Evolutionary conservation across 345 rosid species (phyloP).

Genomic region (Microcos paniculata): DNA sequence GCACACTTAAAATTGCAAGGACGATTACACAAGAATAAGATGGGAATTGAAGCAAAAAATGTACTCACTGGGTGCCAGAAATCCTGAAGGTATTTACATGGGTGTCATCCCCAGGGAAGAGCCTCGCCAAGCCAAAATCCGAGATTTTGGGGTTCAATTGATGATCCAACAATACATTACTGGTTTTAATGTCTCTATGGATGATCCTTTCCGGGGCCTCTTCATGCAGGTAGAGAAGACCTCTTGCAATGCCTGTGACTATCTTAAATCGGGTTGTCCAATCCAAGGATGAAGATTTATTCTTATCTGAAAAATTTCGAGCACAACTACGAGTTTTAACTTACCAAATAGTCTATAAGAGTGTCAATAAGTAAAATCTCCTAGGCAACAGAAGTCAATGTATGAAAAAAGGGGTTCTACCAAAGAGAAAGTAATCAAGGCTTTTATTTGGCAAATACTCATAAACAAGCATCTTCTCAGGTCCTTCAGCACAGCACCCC

Average conservation of each 20-base stretch:
- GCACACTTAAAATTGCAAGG: background rate
- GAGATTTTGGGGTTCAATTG: slow-evolving; percentile 75
- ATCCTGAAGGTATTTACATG: slow-evolving; percentile 69
- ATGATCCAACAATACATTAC: slow-evolving; percentile 68
- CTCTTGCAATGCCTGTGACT: slow-evolving; percentile 69
- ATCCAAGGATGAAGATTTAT: slow-evolving; percentile 45
- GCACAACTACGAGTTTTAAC: background rate
- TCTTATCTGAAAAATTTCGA: slow-evolving; percentile 44
- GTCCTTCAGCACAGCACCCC: slow-evolving; percentile 71
- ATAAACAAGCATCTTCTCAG: slow-evolving; percentile 76
- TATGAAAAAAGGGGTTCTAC: slow-evolving; percentile 27
- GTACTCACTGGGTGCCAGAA: slow-evolving; percentile 86
- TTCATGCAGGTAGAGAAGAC: slow-evolving; percentile 73
- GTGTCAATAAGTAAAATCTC: background rate
- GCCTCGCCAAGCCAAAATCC: slow-evolving; percentile 85
- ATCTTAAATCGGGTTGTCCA: slow-evolving; percentile 62
- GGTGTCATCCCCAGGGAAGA: slow-evolving; percentile 82
- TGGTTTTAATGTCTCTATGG: slow-evolving; percentile 76
- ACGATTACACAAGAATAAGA: background rate
- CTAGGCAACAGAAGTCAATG: background rate
- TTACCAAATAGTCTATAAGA: background rate
- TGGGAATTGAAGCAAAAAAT: slow-evolving; percentile 11
- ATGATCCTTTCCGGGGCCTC: slow-evolving; percentile 81
- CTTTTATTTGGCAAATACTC: slow-evolving; percentile 81
- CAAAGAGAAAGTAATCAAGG: slow-evolving; percentile 67